These are phyloP conservation scores for Botrytis cinerea DNA, from an alignment of 2,329 filamentous ascomycete genomes.

Conservation along the genomic window DNA sequence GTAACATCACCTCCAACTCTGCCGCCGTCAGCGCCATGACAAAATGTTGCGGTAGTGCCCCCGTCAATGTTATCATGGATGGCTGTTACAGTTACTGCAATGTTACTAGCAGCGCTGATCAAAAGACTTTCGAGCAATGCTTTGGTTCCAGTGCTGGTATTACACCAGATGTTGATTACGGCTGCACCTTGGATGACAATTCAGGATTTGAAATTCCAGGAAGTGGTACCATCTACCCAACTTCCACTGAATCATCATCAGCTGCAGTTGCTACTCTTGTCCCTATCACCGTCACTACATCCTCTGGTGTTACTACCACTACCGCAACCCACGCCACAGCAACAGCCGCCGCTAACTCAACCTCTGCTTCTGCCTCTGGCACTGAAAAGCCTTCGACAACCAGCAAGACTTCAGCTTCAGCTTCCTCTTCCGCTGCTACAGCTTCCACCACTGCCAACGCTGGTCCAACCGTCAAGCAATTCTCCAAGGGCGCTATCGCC, in stretches of 20 bases:
- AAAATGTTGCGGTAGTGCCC: slow-evolving; percentile 16
- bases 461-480: slow-evolving; percentile 15
- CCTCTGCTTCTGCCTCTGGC: background rate
- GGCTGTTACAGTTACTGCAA: slow-evolving; percentile 25
- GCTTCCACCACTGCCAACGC: slow-evolving; percentile 14
- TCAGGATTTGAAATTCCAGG: background rate
- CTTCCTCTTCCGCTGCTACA: slow-evolving; percentile 5
- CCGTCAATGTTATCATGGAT: slow-evolving; percentile 5
- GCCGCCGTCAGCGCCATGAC: slow-evolving; percentile 9
- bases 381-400: slow-evolving; percentile 1
- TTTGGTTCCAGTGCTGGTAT: background rate
- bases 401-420: slow-evolving; percentile 7
- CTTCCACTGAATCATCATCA: slow-evolving; percentile 4
- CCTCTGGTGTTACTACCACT: background rate
- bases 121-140: slow-evolving; percentile 8
- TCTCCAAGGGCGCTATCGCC: slow-evolving; percentile 22
- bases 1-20: slow-evolving; percentile 20
- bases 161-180: background rate
- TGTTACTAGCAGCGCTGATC: slow-evolving; percentile 19
- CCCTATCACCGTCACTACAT: background rate
- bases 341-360: background rate
- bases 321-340: background rate
- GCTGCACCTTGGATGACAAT: slow-evolving; percentile 9
- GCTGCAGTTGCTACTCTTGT: background rate
- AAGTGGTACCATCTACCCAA: slow-evolving; percentile 18